phyloP scores from a whole-genome alignment of 225 moss, liverwort and hornwort genomes.

The Physcomitrellopsis africana region DNA sequence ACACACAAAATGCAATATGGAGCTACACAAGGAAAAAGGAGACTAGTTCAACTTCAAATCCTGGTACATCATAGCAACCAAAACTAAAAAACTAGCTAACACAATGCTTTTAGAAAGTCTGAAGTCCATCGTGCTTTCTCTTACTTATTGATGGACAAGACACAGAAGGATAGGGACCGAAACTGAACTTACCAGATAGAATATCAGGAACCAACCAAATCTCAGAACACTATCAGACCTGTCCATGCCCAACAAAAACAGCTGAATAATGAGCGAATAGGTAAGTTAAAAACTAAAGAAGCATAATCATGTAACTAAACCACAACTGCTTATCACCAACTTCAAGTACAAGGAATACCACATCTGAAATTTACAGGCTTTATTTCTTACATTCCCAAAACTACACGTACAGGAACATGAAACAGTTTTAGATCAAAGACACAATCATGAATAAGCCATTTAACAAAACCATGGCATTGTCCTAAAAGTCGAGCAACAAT shows the following conservation, averaged over 20 bases:
- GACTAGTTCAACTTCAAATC: constrained; percentile 1
- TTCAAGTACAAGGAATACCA: too few species aligned
- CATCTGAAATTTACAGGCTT: too few species aligned
- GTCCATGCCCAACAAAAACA: constrained; percentile 36
- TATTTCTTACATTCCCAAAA: too few species aligned
- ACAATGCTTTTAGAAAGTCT: background rate
- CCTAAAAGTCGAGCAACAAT: too few species aligned
- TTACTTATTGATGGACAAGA: background rate
- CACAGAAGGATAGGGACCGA: constrained; percentile 16
- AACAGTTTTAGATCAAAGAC: too few species aligned
- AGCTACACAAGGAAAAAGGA: constrained; percentile 52
- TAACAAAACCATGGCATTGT: too few species aligned
- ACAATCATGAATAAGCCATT: too few species aligned
- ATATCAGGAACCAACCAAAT: constrained; percentile 96
- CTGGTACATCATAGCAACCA: background rate
- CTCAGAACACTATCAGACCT: constrained; percentile 92
- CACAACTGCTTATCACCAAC: constrained; percentile 1
- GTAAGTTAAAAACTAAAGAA: background rate
- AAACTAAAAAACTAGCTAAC: too few species aligned
- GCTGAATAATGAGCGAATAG: constrained; percentile 2
- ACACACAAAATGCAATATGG: constrained; percentile 72
- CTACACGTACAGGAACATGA: too few species aligned
- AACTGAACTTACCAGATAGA: constrained; percentile 71
- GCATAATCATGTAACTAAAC: background rate
- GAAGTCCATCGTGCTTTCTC: background rate